These are phyloP conservation scores for Citrus trifoliata DNA, from an alignment of 345 rosid species.

Conservation along the genomic window DNA sequence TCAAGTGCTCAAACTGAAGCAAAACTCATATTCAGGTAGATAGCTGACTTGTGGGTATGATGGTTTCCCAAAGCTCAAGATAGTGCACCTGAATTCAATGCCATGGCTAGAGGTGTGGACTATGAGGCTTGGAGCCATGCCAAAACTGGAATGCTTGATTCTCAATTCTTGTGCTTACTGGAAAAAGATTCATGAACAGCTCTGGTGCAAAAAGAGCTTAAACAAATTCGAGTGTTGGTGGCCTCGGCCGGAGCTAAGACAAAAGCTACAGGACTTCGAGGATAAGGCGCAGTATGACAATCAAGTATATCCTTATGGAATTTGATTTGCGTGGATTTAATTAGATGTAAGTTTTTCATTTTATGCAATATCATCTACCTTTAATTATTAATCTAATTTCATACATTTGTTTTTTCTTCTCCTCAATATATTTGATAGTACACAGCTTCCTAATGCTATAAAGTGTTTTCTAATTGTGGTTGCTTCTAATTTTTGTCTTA, in stretches of 20 bases:
- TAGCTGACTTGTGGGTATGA: neutral
- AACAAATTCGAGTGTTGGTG: neutral
- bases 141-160: neutral
- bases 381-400: too few species aligned
- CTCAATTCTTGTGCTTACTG: neutral
- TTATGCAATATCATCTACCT: too few species aligned
- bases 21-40: neutral
- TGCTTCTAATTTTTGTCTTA: too few species aligned
- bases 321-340: neutral
- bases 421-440: too few species aligned
- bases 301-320: neutral
- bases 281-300: neutral
- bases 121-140: neutral
- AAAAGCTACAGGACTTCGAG: neutral
- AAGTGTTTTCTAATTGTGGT: too few species aligned
- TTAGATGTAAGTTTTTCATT: neutral
- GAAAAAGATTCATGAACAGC: neutral
- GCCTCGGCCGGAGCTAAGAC: neutral
- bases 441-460: too few species aligned
- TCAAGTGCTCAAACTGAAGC: neutral
- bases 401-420: too few species aligned
- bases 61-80: neutral
- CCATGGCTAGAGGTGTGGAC: constrained; percentile 6
- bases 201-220: neutral
- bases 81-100: neutral